These are phyloP conservation scores for Pleurotus sapidus DNA, from an alignment of 768 basidiomycete species.

Conservation along the genomic window DNA sequence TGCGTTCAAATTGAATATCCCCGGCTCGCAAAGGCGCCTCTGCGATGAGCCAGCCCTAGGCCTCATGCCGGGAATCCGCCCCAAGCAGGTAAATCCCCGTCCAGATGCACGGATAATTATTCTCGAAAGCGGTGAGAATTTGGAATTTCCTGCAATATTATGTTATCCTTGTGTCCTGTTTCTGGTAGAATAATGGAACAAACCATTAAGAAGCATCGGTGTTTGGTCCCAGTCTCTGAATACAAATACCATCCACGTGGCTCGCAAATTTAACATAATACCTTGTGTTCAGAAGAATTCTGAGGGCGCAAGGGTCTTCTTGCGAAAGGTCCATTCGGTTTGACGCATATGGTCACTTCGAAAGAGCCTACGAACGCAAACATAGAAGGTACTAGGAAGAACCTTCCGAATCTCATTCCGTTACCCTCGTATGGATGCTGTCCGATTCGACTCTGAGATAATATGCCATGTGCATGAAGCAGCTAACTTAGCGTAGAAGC, in stretches of 20 bases:
- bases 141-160: background rate
- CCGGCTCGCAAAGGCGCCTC: background rate
- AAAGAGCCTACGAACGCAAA: background rate
- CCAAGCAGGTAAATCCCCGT: background rate
- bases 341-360: background rate
- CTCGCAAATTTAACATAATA: background rate
- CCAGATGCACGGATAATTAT: slow-evolving; percentile 1
- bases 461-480: too few species aligned
- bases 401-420: too few species aligned
- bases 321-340: background rate
- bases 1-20: slow-evolving; percentile 5
- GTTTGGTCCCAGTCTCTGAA: background rate
- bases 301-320: background rate
- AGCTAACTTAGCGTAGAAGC: too few species aligned
- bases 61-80: slow-evolving; percentile 6
- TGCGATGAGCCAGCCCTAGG: background rate
- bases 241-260: background rate
- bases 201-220: slow-evolving; percentile 4
- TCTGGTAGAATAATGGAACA: background rate
- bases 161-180: background rate
- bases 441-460: too few species aligned
- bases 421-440: too few species aligned
- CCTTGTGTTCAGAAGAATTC: background rate
- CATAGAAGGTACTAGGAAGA: background rate
- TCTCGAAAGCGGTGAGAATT: slow-evolving; percentile 5